Evolutionary conservation across 352 stramenopile genomes (phyloP), one percentile per base, ranked within the genome.

Genomic region (Phytophthora megakarya): DNA sequence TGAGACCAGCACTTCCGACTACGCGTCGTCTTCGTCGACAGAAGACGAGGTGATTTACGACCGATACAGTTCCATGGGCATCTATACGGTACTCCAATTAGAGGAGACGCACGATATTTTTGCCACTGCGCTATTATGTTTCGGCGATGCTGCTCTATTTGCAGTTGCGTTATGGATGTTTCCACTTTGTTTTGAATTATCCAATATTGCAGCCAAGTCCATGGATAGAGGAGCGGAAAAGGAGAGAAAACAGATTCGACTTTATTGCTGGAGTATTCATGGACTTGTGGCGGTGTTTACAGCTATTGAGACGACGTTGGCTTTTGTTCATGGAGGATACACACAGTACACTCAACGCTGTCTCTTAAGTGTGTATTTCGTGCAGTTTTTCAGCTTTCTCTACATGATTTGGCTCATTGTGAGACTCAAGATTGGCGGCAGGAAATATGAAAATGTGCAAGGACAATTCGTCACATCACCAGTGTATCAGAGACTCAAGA

Each of bases 401-500:
- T 90, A 80, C 73, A 87, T 88, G 72, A 63, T 76, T 19, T 70
- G 52, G 48, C 56, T 76, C 37, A 62, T 90, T 15, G 12, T 79
- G 1, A 49, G 65, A 16, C 70, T 90, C 11, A 88, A 88, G 44
- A 48, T 76, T 12, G 69, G 62, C 12, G 80, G 79, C 28, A 72
- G 81, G 30, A 78, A 90, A 55, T 85, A 81, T 40, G 83, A 92
- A 52, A 86, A 78, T 25, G 73, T 89, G 1, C 74, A 89, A 46
- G 81, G 81, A n/a, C 61, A 75, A 35, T 87, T 91, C 35, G 70
- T 88, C 46, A 72, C 68, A 1, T 91, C 82, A 2, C 82, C 82
- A 8, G 67, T 91, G n/a, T 91, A 91, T 49, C 67, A 83, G 50
- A 72, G 82, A 33, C 78, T 91, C 53, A 84, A 89, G 63, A 67